A percentile compares a stretch with the other conserved stretches of the same genome.
Evolutionary conservation across 257 asterid genomes (phyloP).

Genomic region (Plantago elongata): DNA sequence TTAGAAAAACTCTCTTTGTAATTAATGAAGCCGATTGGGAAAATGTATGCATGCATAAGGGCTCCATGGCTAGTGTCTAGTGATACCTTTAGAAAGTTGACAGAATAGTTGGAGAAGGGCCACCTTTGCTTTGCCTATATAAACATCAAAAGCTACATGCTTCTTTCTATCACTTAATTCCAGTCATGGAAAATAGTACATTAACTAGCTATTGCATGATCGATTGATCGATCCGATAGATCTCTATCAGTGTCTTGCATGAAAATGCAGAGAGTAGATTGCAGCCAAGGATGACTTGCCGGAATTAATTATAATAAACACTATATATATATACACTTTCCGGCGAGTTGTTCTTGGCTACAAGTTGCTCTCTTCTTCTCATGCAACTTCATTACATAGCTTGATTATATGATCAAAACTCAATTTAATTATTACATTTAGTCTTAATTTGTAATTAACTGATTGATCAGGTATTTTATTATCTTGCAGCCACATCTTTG

Average conservation of each 20-base stretch:
- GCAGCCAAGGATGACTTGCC: conserved; percentile 75
- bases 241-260: conserved; percentile 30
- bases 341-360: conserved; percentile 50
- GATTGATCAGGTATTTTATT: too few relatives aligned
- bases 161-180: conserved; percentile 3
- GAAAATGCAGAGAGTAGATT: conserved; percentile 31
- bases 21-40: too few relatives aligned
- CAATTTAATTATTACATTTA: too few relatives aligned
- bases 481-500: too few relatives aligned
- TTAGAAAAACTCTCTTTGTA: too few relatives aligned
- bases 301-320: background rate
- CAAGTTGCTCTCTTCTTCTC: conserved; percentile 33
- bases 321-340: background rate
- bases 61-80: background rate
- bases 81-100: conserved; percentile 26
- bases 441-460: too few relatives aligned
- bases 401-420: too few relatives aligned
- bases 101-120: conserved; percentile 15
- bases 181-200: background rate
- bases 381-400: conserved; percentile 12
- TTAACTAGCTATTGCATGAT: too few relatives aligned
- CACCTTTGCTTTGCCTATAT: conserved; percentile 27
- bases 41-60: too few relatives aligned
- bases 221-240: background rate
- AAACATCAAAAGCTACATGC: background rate